Base-by-base conservation (phyloP, 768 basidiomycete species). In the Suillus sp. region DNA sequence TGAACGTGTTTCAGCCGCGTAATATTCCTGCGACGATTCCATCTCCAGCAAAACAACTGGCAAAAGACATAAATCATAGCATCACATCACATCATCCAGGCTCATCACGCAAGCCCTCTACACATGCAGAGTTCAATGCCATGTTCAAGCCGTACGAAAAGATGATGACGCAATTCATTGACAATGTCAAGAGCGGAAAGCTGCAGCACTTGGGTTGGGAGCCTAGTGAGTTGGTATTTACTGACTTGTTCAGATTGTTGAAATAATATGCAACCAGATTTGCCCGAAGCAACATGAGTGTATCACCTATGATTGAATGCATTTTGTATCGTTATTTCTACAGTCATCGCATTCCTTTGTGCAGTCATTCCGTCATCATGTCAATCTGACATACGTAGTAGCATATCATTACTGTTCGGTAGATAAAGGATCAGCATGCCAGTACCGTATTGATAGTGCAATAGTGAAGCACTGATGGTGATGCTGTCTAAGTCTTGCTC, bases 131-230 rank as follows among this genome's bases (percentile, higher is more conserved):
- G 22, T 75, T 75, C 42, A 22, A 62, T 18, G 61, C 30, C 16
- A 59, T 42, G 59, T 75, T 76, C 37, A 38, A 50, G 27, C 34
- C 20, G 0, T 62, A 71, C 45, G 65, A 74, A 51, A 50, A 57
- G 7, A 65, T 66, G 60, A 74, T 76, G 9, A 58, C 63, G 1
- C 20, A 22, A 0, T 75, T 75, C 18, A 56, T 76, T 56, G 9
- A 62, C 43, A 65, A 60, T 43, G 67, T 69, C 25, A 60, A 69
- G 14, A 59, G 53, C 18, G 74, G 74, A 13, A 62, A 62, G 42
- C 65, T 76, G 11, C 61, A 13, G 32, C 43, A 27, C 4, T 61
- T 76, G 5, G 75, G 74, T 14, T 75, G 72, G 73, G 72, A 69
- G 54, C 51, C 66, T 20, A 68, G 74, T 76, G 20, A 59, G 70